Conservation (phyloP, 345 rosid genomes). For the Barbarea vulgaris region DNA sequence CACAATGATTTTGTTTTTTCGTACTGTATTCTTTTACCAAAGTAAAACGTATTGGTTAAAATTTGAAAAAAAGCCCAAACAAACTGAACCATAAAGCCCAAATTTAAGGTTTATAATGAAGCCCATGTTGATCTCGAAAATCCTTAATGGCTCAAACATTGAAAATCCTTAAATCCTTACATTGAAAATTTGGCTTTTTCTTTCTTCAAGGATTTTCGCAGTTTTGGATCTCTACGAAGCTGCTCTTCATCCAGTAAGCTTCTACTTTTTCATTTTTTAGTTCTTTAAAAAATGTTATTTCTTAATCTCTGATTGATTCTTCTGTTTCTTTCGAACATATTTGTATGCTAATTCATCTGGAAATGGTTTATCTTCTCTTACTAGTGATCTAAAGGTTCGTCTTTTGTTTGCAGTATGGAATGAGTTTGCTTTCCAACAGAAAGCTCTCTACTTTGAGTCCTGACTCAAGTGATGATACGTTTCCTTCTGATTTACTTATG, state of each 20-base stretch:
- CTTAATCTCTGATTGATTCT: no score
- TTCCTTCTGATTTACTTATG: conserved; percentile 69
- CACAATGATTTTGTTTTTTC: no score
- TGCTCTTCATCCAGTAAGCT: conserved; percentile 6
- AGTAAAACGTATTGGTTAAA: no score
- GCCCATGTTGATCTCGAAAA: no score
- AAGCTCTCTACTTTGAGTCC: conserved; percentile 67
- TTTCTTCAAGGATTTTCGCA: conserved; percentile 41
- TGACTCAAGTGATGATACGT: conserved; percentile 51
- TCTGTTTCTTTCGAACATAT: conserved; percentile 20
- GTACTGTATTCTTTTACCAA: no score
- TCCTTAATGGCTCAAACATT: no score
- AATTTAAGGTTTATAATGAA: no score
- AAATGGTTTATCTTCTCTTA: conserved; percentile 29
- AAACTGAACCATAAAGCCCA: no score
- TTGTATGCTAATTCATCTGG: conserved; percentile 20
- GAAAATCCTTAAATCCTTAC: no score
- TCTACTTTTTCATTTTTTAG: neutral
- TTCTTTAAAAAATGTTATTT: conserved; percentile 5
- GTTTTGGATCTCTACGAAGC: conserved; percentile 41
- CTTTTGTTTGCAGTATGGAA: conserved; percentile 47
- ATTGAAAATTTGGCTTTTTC: no score
- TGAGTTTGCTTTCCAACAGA: conserved; percentile 43
- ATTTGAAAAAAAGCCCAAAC: no score
- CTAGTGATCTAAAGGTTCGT: conserved; percentile 28